Base-by-base conservation (phyloP, 2,329 filamentous ascomycete genomes). In the Thielaviopsis populi region DNA sequence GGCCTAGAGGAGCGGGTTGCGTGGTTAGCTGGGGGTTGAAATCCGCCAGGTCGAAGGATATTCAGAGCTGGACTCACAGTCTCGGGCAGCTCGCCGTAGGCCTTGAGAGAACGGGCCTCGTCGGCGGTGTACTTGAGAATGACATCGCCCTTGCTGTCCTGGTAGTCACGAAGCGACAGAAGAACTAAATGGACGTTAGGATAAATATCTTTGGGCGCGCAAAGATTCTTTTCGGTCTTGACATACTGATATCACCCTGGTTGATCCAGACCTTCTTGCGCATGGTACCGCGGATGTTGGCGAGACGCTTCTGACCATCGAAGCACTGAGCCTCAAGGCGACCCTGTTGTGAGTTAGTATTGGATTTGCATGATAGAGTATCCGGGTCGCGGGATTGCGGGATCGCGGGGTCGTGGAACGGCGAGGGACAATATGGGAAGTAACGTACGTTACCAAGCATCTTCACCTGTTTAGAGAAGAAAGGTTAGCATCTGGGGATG, bases 181-280 rank as follows among this genome's bases (percentile, higher is more conserved):
- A 92, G 83, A 75, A 92, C 91, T 64, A 37, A 6, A 48, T 7
- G 30, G 24, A 10, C 5, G 62, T 33, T 17, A 59, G 19, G 17
- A 19, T 30, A 40, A 41, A n/a, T 11, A 54, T 5, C 37, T 27
- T 1, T 13, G 48, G 30, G 11, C 19, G 27, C 4, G 5, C 11
- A 48, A 22, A 48, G 27, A 37, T 1, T n/a, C 19, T 4, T 30
- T 15, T 27, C 6, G 15, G 8, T 59, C 6, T 40, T 10, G 58
- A 62, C 65, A 41, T 66, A 66, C 65, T 68, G 74, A 96, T 96
- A 75, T 96, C 90, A 73, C 91, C 91, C 79, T 96, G 91, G 82
- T 96, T 96, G 83, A 96, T 96, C 91, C 91, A 96, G 76, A 97
- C 94, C 84, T 99, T 99, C 84, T 99, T 99, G 72, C 94, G 86